Percentiles rank a stretch among this genome's conserved stretches.
These are phyloP conservation scores for Dioscorea alata DNA, from an alignment of 106 monocot species.

Conservation along the genomic window DNA sequence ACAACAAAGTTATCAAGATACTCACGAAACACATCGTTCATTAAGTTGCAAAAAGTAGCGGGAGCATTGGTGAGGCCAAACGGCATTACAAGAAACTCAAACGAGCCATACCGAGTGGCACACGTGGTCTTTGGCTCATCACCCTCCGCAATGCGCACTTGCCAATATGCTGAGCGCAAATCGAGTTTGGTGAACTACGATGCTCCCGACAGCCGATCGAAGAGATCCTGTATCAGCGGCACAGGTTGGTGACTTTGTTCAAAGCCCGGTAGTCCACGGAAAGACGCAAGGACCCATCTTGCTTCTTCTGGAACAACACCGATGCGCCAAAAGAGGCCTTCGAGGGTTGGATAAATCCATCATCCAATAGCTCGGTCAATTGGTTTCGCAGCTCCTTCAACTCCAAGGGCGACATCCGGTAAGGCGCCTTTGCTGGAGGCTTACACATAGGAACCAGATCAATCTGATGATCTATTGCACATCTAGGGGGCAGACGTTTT, in stretches of 20 bases:
- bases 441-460: background rate
- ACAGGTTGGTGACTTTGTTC: background rate
- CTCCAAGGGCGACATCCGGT: background rate
- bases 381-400: background rate
- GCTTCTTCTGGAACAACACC: background rate
- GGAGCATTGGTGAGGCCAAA: no score
- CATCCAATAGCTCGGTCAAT: background rate
- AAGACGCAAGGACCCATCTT: background rate
- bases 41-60: background rate
- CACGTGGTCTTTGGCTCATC: no score
- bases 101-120: no score
- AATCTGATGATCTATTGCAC: background rate
- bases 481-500: background rate
- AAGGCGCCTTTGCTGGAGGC: background rate
- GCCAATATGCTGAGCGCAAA: background rate
- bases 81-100: no score
- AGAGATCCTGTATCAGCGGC: background rate
- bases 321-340: background rate
- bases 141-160: background rate
- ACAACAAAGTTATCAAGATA: background rate
- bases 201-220: background rate
- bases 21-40: background rate
- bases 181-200: background rate
- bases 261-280: background rate
- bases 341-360: background rate